Evolutionary conservation across 2,329 filamentous ascomycete genomes (phyloP).

Genomic region (Pseudogymnoascus destructans): DNA sequence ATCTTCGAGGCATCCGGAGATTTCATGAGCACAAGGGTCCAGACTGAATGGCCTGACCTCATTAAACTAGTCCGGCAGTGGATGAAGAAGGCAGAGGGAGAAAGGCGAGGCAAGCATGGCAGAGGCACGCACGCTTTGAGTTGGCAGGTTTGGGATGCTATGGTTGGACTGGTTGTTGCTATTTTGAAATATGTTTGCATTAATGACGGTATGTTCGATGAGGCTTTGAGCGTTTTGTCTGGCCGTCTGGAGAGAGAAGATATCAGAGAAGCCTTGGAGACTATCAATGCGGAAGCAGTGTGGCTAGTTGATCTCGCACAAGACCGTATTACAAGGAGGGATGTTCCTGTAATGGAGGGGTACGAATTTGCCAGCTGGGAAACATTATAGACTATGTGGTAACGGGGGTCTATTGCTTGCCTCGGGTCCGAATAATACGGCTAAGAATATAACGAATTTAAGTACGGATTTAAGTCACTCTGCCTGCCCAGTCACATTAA

Average conservation of each 20-base stretch:
- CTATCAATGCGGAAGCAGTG: conserved; percentile 59
- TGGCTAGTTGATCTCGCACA: conserved; percentile 51
- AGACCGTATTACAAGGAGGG: conserved; percentile 29
- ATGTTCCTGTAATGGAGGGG: conserved; percentile 33
- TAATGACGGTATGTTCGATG: conserved; percentile 58
- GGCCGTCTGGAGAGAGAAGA: conserved; percentile 35
- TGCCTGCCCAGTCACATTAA: not conserved
- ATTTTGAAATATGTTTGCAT: conserved; percentile 51
- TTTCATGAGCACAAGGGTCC: conserved; percentile 66
- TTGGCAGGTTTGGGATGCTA: conserved; percentile 50
- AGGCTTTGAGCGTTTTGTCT: conserved; percentile 50
- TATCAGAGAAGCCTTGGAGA: conserved; percentile 45
- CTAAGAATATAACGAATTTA: not conserved
- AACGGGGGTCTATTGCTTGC: not conserved
- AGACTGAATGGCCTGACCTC: conserved; percentile 54
- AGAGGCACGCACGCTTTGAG: conserved; percentile 48
- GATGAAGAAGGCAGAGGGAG: conserved; percentile 30
- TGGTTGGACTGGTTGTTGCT: conserved; percentile 43
- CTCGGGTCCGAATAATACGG: conserved; percentile 8
- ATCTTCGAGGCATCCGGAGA: conserved; percentile 64
- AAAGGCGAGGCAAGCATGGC: conserved; percentile 25
- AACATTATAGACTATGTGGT: conserved; percentile 15
- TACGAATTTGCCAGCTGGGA: conserved; percentile 24
- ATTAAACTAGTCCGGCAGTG: conserved; percentile 36
- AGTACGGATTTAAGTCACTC: conserved; percentile 7